Conservation (phyloP, 1,284 basidiomycete species). For the Sanghuangporus sanghuang region DNA sequence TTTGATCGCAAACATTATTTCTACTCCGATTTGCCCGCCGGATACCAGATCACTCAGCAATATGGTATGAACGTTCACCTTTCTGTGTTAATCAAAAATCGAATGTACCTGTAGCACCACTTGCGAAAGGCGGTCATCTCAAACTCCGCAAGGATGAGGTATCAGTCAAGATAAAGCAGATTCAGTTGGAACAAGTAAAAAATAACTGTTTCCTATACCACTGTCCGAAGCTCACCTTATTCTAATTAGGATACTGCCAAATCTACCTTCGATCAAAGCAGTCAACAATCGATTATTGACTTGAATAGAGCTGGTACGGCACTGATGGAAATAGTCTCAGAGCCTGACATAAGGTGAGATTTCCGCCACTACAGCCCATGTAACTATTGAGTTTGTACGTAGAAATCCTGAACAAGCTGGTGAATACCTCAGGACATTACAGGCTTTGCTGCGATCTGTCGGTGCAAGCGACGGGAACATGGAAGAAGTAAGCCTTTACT, state of each 20-base stretch:
- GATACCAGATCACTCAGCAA: slow-evolving; percentile 97
- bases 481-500: slow-evolving; percentile 71
- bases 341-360: slow-evolving; percentile 81
- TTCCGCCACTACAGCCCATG: background rate
- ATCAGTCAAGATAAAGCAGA: slow-evolving; percentile 80
- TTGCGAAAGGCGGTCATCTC: slow-evolving; percentile 71
- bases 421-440: slow-evolving; percentile 82
- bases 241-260: slow-evolving; percentile 85
- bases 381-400: background rate
- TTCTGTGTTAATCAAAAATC: background rate
- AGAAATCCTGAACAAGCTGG: slow-evolving; percentile 91
- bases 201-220: background rate
- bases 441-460: slow-evolving; percentile 76
- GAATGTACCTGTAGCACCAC: slow-evolving; percentile 52
- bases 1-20: slow-evolving; percentile 99
- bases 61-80: slow-evolving; percentile 55
- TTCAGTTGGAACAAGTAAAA: slow-evolving; percentile 91
- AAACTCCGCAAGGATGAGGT: slow-evolving; percentile 40
- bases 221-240: slow-evolving; percentile 1
- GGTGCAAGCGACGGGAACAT: slow-evolving; percentile 95
- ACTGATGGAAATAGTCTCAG: slow-evolving; percentile 95
- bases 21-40: slow-evolving; percentile 90
- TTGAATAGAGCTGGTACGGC: slow-evolving; percentile 88
- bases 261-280: slow-evolving; percentile 62
- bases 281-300: slow-evolving; percentile 67